These are phyloP conservation scores for Carpediemonas membranifera DNA, from an alignment of 78 protist genomes.

Conservation along the genomic window DNA sequence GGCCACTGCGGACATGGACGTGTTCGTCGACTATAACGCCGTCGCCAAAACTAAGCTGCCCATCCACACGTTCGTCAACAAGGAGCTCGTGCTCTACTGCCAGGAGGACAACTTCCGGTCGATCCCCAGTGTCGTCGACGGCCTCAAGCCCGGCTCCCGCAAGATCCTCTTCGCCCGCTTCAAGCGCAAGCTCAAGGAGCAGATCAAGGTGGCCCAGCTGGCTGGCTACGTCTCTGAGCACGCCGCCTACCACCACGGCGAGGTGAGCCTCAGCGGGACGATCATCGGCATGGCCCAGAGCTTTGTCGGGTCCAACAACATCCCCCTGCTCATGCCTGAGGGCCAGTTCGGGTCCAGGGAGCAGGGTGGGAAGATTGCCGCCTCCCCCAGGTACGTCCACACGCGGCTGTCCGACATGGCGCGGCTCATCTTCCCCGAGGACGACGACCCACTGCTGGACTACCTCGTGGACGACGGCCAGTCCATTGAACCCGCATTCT, in stretches of 20 bases:
- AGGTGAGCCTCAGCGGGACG: constrained; percentile 58
- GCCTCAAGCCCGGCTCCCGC: constrained; percentile 60
- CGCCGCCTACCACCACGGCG: constrained; percentile 98
- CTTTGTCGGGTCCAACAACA: constrained; percentile 86
- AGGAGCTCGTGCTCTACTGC: constrained; percentile 87
- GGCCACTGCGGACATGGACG: too few species aligned
- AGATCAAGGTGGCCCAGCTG: constrained; percentile 85
- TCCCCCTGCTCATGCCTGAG: constrained; percentile 68
- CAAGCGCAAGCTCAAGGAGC: constrained; percentile 72
- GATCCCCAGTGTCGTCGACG: constrained; percentile 90
- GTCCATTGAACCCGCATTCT: constrained; percentile 62
- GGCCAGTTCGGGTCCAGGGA: constrained; percentile 86
- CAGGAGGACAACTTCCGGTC: constrained; percentile 65
- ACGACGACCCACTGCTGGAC: constrained; percentile 76
- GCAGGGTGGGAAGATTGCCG: constrained; percentile 85
- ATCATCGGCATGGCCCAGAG: constrained; percentile 82
- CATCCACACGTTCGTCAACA: too few species aligned
- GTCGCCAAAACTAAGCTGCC: too few species aligned
- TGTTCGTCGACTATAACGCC: too few species aligned
- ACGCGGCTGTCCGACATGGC: constrained; percentile 65
- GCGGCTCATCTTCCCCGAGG: constrained; percentile 56
- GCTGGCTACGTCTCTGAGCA: constrained; percentile 77
- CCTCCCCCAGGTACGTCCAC: constrained; percentile 86
- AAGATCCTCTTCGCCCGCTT: constrained; percentile 87
- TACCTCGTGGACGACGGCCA: constrained; percentile 83